A percentile compares a stretch with the other conserved stretches of the same genome.
These are phyloP conservation scores for Penicillium sp. DNA, from an alignment of 2,329 filamentous ascomycete species.

Conservation along the genomic window DNA sequence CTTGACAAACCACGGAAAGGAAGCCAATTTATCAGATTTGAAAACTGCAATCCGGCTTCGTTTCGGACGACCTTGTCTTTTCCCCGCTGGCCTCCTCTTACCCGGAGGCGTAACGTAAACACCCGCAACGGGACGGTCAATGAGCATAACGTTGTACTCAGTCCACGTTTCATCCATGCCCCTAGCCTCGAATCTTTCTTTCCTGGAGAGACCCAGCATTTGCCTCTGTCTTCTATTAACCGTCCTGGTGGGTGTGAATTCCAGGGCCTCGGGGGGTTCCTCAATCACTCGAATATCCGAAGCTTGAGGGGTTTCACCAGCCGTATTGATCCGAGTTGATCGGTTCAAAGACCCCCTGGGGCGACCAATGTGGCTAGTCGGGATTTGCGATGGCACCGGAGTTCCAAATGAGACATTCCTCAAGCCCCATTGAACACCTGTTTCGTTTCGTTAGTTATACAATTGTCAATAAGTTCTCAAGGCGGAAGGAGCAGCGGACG, in stretches of 20 bases:
- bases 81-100: conserved; percentile 36
- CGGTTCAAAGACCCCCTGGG: conserved; percentile 16
- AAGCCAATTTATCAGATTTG: conserved; percentile 31
- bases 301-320: conserved; percentile 2
- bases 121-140: conserved; percentile 37
- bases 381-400: conserved; percentile 6
- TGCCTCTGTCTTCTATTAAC: conserved; percentile 17
- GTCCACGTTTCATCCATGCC: conserved; percentile 42
- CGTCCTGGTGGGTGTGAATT: conserved; percentile 6
- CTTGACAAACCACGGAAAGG: conserved; percentile 36
- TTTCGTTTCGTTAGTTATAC: not conserved
- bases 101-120: conserved; percentile 41
- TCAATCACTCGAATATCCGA: conserved; percentile 7
- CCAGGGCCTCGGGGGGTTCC: not conserved
- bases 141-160: conserved; percentile 36
- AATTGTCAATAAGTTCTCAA: not conserved
- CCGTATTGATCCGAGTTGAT: conserved; percentile 12
- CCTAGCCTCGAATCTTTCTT: conserved; percentile 37
- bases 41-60: conserved; percentile 41
- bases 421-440: conserved; percentile 12
- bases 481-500: not conserved
- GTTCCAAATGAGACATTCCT: conserved; percentile 4
- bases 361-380: conserved; percentile 9
- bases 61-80: conserved; percentile 36
- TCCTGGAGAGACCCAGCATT: conserved; percentile 33